phyloP scores from a whole-genome alignment of 805 yeast species.

The Teunomyces cretensis region DNA sequence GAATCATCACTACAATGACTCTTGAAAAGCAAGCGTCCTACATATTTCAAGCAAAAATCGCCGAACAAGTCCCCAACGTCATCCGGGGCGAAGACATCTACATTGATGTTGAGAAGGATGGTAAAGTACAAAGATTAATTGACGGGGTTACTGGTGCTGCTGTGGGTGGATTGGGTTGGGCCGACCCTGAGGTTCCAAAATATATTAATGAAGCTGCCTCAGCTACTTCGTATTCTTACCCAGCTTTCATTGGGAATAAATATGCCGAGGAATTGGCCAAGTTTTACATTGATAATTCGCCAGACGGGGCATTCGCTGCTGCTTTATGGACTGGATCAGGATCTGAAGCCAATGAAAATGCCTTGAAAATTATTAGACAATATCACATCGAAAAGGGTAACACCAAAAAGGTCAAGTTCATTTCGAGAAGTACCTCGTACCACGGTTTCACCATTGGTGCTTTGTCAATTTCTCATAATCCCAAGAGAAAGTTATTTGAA shows the following conservation, averaged over 20 bases:
- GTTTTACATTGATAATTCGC: slow-evolving; percentile 36
- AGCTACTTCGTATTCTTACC: slow-evolving; percentile 22
- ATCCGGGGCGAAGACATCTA: slow-evolving; percentile 44
- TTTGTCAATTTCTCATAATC: slow-evolving; percentile 19
- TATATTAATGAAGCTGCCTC: slow-evolving; percentile 21
- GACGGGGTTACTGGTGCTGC: slow-evolving; percentile 34
- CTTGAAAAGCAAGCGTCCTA: slow-evolving; percentile 21
- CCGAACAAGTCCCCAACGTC: slow-evolving; percentile 37
- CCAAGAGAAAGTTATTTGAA: slow-evolving; percentile 19
- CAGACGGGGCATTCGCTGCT: slow-evolving; percentile 41
- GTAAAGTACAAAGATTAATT: slow-evolving; percentile 7
- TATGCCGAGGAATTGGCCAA: slow-evolving; percentile 26
- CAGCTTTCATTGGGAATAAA: slow-evolving; percentile 22
- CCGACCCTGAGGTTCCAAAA: slow-evolving; percentile 23
- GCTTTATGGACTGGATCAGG: slow-evolving; percentile 41
- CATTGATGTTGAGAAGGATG: slow-evolving; percentile 17
- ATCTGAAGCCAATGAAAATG: slow-evolving; percentile 30
- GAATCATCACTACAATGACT: neutral
- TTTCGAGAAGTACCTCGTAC: slow-evolving; percentile 26
- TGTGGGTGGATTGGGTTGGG: slow-evolving; percentile 35
- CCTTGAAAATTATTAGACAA: slow-evolving; percentile 26
- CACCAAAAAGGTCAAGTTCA: slow-evolving; percentile 20
- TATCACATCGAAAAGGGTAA: slow-evolving; percentile 26
- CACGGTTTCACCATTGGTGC: slow-evolving; percentile 31
- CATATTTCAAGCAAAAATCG: slow-evolving; percentile 44